A percentile compares a stretch with the other conserved stretches of the same genome.
These are phyloP conservation scores for Tolypocladium pustulatum DNA, from an alignment of 2,329 filamentous ascomycete genomes.

Conservation along the genomic window DNA sequence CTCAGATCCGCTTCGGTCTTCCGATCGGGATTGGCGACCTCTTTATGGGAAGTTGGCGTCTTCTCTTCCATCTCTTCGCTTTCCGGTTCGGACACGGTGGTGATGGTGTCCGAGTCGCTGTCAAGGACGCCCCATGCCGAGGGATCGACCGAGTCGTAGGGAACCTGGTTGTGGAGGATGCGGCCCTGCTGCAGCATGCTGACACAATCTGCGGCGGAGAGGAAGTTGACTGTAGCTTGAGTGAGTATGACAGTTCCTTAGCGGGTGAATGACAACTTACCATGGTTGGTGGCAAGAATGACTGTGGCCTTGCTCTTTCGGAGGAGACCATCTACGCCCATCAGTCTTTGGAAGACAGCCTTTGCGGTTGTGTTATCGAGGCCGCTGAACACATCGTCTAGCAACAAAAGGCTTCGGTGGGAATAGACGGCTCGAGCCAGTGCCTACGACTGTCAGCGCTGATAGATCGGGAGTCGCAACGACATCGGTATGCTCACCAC, in stretches of 20 bases:
- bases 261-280: not conserved
- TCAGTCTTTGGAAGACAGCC: conserved; percentile 28
- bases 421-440: conserved; percentile 37
- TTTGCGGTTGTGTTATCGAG: conserved; percentile 33
- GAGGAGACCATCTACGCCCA: conserved; percentile 30
- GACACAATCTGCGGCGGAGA: conserved; percentile 12
- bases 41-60: not conserved
- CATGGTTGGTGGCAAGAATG: conserved; percentile 28
- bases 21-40: not conserved
- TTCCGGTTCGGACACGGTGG: not conserved
- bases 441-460: conserved; percentile 13
- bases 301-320: conserved; percentile 25
- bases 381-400: conserved; percentile 36
- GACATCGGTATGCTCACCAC: conserved; percentile 16
- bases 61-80: not conserved
- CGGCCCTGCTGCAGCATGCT: conserved; percentile 12
- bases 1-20: not conserved
- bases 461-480: not conserved
- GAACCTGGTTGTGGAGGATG: conserved; percentile 13
- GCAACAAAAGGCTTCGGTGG: conserved; percentile 23
- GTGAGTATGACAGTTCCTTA: not conserved
- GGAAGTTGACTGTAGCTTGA: conserved; percentile 4
- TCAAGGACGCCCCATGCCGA: not conserved
- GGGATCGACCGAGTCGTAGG: conserved; percentile 7
- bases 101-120: not conserved